A percentile compares a stretch with the other conserved stretches of the same genome.
Evolutionary conservation across 1,284 basidiomycete species (phyloP).

Genomic region (Rhodotorula sp.): DNA sequence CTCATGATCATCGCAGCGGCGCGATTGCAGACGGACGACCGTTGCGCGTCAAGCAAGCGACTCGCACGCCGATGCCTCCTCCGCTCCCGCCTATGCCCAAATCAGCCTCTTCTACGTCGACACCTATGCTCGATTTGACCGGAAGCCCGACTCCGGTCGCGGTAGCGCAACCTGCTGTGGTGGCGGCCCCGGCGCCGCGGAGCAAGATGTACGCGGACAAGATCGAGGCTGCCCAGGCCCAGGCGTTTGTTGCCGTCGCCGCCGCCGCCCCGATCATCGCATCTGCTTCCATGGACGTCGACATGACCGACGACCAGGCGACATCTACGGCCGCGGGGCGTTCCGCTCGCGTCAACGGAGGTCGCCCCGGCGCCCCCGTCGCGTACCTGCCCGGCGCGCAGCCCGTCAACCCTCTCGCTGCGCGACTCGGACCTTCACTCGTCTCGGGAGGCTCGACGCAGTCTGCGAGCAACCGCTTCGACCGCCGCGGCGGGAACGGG

Average conservation of each 20-base stretch:
- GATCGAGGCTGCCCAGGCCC: conserved; percentile 16
- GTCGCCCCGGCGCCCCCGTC: conserved; percentile 2
- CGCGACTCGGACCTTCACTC: neutral
- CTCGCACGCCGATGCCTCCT: conserved; percentile 23
- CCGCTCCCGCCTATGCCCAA: neutral
- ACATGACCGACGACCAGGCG: conserved; percentile 4
- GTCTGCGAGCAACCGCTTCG: neutral
- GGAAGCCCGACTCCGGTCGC: neutral
- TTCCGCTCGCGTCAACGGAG: neutral
- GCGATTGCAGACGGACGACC: conserved; percentile 40
- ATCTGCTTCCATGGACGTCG: conserved; percentile 21
- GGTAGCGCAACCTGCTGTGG: neutral
- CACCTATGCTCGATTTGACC: neutral
- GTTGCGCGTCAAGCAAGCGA: conserved; percentile 20
- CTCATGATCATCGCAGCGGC: conserved; percentile 18
- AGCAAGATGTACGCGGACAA: conserved; percentile 37
- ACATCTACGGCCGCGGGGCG: neutral
- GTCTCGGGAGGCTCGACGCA: neutral
- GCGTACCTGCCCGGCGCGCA: neutral
- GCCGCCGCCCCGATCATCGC: neutral
- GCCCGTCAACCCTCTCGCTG: neutral
- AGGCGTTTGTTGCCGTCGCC: neutral
- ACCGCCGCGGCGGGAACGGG: neutral
- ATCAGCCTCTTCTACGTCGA: neutral
- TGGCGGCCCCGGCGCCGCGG: neutral